Conservation (phyloP, 2,329 filamentous ascomycete species). For the Sporothrix humicola region DNA sequence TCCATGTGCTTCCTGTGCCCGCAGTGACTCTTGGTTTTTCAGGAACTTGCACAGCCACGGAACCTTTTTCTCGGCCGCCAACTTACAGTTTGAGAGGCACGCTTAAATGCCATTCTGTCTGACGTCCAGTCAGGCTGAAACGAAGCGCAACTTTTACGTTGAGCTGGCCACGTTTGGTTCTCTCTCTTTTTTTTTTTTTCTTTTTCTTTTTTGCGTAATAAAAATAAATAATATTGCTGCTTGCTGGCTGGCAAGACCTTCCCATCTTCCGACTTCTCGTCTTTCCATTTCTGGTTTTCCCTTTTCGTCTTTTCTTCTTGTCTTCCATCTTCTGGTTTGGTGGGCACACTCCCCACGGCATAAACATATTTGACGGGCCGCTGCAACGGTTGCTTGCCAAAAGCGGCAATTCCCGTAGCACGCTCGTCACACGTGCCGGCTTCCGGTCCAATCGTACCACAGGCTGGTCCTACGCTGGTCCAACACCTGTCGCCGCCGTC, state of each 20-base stretch:
- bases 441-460: conserved; percentile 1
- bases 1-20: not conserved
- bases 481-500: not conserved
- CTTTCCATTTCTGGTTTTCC: conserved; percentile 1
- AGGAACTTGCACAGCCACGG: not conserved
- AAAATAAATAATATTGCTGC: not conserved
- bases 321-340: not conserved
- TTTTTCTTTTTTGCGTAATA: not conserved
- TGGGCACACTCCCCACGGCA: not conserved
- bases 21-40: not conserved
- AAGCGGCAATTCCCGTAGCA: not conserved
- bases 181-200: not conserved
- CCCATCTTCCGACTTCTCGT: not conserved
- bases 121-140: conserved; percentile 9
- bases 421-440: conserved; percentile 2
- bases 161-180: not conserved
- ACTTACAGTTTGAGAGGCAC: not conserved
- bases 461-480: not conserved
- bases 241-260: not conserved
- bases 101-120: conserved; percentile 2
- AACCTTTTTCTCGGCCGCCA: not conserved
- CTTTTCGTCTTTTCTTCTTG: not conserved
- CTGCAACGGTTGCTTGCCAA: not conserved
- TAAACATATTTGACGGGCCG: conserved; percentile 4
- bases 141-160: conserved; percentile 13